Evolutionary conservation across 768 basidiomycete genomes (phyloP).

Genomic region (Favolaschia claudopus): DNA sequence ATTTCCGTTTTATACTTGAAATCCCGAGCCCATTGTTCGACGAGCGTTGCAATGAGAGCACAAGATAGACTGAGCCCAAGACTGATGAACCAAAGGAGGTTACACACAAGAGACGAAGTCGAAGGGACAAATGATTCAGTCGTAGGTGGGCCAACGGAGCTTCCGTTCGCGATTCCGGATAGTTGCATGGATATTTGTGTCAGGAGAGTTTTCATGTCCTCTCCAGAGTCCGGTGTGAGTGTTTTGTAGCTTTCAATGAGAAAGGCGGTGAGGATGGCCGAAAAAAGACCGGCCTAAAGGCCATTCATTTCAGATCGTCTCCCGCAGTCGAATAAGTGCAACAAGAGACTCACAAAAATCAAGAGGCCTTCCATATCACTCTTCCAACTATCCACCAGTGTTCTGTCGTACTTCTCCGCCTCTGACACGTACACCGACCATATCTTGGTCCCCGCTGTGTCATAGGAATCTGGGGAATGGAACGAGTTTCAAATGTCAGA

Average conservation of each 20-base stretch:
- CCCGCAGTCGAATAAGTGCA: no score
- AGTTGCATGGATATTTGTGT: background rate
- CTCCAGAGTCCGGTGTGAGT: background rate
- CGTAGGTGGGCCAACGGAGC: no score
- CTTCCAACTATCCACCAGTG: background rate
- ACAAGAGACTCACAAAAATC: background rate
- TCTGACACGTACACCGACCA: background rate
- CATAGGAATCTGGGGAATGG: no score
- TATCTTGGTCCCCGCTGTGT: background rate
- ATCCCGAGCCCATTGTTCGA: conserved; percentile 7
- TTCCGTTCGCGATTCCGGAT: background rate
- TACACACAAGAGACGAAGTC: background rate
- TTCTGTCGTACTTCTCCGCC: background rate
- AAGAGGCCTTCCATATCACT: background rate
- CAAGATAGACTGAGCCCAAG: conserved; percentile 4
- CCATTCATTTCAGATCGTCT: background rate
- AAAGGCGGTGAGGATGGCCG: conserved; percentile 9
- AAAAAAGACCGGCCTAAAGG: conserved; percentile 5
- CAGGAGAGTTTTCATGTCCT: background rate
- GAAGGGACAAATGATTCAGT: no score
- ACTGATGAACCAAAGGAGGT: conserved; percentile 7
- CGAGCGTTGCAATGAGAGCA: background rate
- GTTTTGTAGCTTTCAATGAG: conserved; percentile 11
- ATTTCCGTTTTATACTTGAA: background rate
- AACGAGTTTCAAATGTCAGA: no score